Conservation (phyloP, 129 eudicot species). For the Helianthus annuus region DNA sequence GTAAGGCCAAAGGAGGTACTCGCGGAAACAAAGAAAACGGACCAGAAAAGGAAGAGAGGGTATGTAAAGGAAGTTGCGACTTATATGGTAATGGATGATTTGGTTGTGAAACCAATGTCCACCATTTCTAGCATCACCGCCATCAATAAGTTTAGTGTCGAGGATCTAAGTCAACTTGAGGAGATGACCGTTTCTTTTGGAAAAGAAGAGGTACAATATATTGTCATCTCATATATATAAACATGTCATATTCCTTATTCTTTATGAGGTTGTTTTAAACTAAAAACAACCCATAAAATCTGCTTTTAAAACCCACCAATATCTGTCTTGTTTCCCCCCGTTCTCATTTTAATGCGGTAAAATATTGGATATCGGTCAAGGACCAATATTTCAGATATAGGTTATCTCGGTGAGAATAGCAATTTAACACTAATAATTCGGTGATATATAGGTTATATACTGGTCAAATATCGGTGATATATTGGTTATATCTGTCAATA, state of each 20-base stretch:
- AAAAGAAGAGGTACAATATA: not conserved
- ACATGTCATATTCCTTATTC: not conserved
- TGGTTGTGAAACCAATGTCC: not conserved
- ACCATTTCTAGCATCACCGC: not conserved
- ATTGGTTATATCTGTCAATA: too few relatives aligned
- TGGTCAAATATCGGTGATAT: too few relatives aligned
- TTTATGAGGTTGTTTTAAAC: not conserved
- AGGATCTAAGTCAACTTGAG: not conserved
- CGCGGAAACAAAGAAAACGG: not conserved
- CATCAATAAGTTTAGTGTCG: not conserved
- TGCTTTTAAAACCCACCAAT: too few relatives aligned
- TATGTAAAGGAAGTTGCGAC: not conserved
- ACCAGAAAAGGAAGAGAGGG: not conserved
- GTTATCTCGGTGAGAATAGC: too few relatives aligned
- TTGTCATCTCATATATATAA: too few relatives aligned
- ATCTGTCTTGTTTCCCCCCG: too few relatives aligned
- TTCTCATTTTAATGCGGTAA: too few relatives aligned
- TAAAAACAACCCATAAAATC: too few relatives aligned
- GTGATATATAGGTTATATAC: too few relatives aligned
- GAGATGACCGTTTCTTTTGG: not conserved
- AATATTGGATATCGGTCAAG: too few relatives aligned
- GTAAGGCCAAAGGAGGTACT: not conserved
- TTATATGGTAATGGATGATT: not conserved
- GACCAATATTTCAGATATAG: too few relatives aligned
- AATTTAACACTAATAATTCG: too few relatives aligned